phyloP scores from a whole-genome alignment of 164 flowering plant species.

The Berberis vulgaris region DNA sequence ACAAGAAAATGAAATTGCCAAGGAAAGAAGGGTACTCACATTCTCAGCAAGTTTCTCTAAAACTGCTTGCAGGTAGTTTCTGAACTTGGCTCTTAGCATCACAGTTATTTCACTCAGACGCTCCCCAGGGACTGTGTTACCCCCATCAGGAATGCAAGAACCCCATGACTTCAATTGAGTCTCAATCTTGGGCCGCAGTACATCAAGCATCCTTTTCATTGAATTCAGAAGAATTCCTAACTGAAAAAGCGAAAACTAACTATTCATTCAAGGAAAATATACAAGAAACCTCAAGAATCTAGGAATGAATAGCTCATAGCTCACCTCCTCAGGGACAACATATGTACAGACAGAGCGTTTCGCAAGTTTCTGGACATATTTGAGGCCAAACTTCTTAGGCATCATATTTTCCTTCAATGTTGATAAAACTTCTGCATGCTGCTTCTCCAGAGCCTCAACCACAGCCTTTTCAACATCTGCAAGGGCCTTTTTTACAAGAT shows the following conservation, averaged over 20 bases:
- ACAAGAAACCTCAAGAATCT: neutral
- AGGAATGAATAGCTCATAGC: conserved; percentile 6
- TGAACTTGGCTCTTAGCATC: conserved; percentile 86
- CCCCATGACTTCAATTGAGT: conserved; percentile 76
- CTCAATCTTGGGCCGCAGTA: conserved; percentile 72
- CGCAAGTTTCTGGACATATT: conserved; percentile 86
- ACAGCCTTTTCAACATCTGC: conserved; percentile 89
- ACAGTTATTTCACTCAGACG: conserved; percentile 85
- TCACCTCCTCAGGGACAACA: conserved; percentile 70
- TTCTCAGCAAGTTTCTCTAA: conserved; percentile 84
- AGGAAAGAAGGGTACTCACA: conserved; percentile 33
- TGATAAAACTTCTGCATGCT: conserved; percentile 76
- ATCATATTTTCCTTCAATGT: conserved; percentile 73
- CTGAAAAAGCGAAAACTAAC: conserved; percentile 33
- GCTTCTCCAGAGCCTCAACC: conserved; percentile 83
- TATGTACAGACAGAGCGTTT: conserved; percentile 54
- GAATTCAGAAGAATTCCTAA: conserved; percentile 81
- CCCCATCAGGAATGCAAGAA: conserved; percentile 64
- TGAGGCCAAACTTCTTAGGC: conserved; percentile 71
- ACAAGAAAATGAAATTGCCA: neutral
- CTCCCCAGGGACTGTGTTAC: conserved; percentile 70
- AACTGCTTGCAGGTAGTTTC: conserved; percentile 78
- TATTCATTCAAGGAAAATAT: conserved; percentile 6
- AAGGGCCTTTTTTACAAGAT: conserved; percentile 53
- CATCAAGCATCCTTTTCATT: conserved; percentile 85